These are phyloP conservation scores for Chlorokybus atmophyticus DNA, from an alignment of 139 green algal genomes.

Conservation along the genomic window DNA sequence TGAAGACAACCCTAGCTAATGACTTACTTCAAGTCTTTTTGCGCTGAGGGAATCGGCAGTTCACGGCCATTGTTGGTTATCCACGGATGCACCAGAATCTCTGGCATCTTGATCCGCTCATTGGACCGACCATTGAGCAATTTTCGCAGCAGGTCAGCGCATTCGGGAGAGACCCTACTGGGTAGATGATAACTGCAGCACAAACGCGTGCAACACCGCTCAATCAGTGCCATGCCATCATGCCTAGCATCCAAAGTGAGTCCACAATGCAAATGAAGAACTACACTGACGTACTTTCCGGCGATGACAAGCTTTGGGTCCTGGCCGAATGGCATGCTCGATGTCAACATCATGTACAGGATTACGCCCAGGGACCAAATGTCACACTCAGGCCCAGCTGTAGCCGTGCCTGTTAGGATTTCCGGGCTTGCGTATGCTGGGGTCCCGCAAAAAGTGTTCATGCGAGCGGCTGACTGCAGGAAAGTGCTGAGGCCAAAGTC, in stretches of 20 bases:
- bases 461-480: not conserved
- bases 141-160: not conserved
- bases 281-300: no score
- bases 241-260: no score
- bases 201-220: no score
- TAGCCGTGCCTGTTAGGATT: not conserved
- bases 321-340: constrained; percentile 4
- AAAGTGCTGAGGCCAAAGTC: constrained; percentile 10
- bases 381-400: not conserved
- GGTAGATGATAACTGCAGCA: not conserved
- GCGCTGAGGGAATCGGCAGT: not conserved
- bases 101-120: not conserved
- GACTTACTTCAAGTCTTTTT: no score
- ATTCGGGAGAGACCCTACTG: not conserved
- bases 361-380: constrained; percentile 6
- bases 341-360: not conserved
- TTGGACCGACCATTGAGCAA: not conserved
- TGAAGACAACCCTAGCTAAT: no score
- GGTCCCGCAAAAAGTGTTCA: constrained; percentile 6
- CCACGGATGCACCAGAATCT: not conserved
- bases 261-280: no score
- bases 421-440: constrained; percentile 5
- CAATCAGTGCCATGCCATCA: no score
- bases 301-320: not conserved
- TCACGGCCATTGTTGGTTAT: not conserved